These are phyloP conservation scores for Sporodiniella umbellata DNA, from an alignment of 371 early-diverging fungal species.

Conservation along the genomic window DNA sequence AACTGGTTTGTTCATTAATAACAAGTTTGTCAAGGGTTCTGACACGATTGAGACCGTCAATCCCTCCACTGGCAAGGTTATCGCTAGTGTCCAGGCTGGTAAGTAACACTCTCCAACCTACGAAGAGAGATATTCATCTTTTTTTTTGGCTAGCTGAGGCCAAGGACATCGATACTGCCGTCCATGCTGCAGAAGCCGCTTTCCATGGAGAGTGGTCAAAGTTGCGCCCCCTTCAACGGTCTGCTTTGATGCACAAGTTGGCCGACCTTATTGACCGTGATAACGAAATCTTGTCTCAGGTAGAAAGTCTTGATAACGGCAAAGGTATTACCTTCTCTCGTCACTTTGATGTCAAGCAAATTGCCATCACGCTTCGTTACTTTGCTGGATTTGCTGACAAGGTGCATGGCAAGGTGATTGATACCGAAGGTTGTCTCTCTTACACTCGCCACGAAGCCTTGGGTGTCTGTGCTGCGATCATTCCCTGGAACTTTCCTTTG, in stretches of 20 bases:
- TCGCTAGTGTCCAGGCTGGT: conserved; percentile 43
- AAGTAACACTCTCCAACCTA: background rate
- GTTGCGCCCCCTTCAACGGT: conserved; percentile 28
- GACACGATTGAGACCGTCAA: conserved; percentile 46
- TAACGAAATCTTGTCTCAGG: conserved; percentile 37
- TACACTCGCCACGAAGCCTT: conserved; percentile 79
- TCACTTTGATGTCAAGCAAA: conserved; percentile 53
- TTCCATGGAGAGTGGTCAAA: conserved; percentile 42
- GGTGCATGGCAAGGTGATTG: conserved; percentile 53
- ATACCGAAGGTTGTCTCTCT: conserved; percentile 44
- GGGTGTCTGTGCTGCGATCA: conserved; percentile 79
- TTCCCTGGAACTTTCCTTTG: conserved; percentile 86
- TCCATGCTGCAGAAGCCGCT: conserved; percentile 47
- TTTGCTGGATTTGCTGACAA: conserved; percentile 85
- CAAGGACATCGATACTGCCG: conserved; percentile 46
- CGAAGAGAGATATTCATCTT: background rate
- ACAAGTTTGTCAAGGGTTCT: conserved; percentile 45
- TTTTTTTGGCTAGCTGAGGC: too few relatives aligned
- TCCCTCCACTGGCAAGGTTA: conserved; percentile 47
- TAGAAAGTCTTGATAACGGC: conserved; percentile 49
- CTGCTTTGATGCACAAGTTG: conserved; percentile 43
- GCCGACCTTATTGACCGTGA: conserved; percentile 44
- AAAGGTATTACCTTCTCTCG: conserved; percentile 45
- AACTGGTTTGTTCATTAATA: conserved; percentile 56
- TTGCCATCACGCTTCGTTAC: conserved; percentile 60